A percentile compares a stretch with the other conserved stretches of the same genome.
Conservation (phyloP, 176 grass and related monocot species). For the Alloteropsis semialata region DNA sequence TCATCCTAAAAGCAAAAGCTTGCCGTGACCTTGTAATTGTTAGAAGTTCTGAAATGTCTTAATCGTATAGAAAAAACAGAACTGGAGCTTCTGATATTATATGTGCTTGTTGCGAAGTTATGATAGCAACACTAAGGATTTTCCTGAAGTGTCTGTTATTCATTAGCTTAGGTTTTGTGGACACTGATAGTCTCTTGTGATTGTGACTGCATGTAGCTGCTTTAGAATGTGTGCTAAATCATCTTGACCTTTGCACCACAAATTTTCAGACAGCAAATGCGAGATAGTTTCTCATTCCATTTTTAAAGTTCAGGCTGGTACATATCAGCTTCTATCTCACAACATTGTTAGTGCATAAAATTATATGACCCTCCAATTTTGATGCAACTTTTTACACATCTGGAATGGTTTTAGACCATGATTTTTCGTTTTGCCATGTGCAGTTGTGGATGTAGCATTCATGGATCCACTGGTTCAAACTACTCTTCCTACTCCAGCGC, state of each 20-base stretch:
- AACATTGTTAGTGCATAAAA: not conserved
- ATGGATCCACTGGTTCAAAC: conserved; percentile 36
- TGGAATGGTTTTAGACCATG: not conserved
- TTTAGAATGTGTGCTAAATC: conserved; percentile 4
- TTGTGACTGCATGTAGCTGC: not conserved
- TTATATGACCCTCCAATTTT: not conserved
- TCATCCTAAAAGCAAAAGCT: conserved; percentile 19
- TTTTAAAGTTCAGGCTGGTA: not conserved
- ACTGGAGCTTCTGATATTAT: not conserved
- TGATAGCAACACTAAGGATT: not conserved
- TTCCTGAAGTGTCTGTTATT: not conserved
- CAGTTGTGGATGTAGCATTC: conserved; percentile 61
- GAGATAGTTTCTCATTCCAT: conserved; percentile 12
- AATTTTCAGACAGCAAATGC: not conserved
- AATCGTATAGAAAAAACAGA: not conserved
- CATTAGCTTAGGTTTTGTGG: not conserved
- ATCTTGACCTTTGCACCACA: not conserved
- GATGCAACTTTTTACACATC: not conserved
- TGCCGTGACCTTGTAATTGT: not conserved
- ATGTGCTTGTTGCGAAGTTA: not conserved
- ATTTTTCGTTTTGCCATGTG: not conserved
- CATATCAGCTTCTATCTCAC: not conserved
- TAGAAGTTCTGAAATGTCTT: not conserved
- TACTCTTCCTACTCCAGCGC: conserved; percentile 39
- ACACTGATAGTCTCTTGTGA: not conserved